Evolutionary conservation across 371 early-diverging fungal genomes (phyloP), one percentile per base, ranked within the genome.

Genomic region (Cokeromyces recurvatus): DNA sequence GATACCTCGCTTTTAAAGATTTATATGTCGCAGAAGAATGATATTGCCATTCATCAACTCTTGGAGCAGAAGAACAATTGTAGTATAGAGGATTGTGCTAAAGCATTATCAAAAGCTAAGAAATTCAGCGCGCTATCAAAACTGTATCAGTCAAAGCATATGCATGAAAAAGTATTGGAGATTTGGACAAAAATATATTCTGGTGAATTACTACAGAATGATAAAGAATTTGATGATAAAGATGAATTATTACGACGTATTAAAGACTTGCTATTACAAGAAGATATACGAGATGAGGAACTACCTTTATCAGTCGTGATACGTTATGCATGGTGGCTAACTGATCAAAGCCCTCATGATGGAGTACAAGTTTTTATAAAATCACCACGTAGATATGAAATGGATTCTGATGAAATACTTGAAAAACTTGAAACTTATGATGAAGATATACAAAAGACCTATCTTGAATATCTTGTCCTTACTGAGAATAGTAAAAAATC

Each of bases 111-210:
- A 1, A 55, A 64, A 14, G 51, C 59, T 41, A 65, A 81, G 74
- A 74, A 74, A 52, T 77, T 75, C 47, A 87, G 84, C 60, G 83
- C 82, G 2, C 66, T 85, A 7, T 79, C 81, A 8, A 53, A 87
- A 7, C 66, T 89, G 46, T 81, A 82, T 46, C 78, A 81, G 58
- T 55, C 68, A 11, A 74, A 73, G 14, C 69, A 68, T 29, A 56
- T 74, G 55, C 66, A 62, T 36, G 59, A 73, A 37, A 68, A 80
- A 12, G 66, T 77, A 4, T 58, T 91, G 38, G 80, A 83, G 16
- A 61, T 84, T 1, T 87, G 86, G 87, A 77, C 79, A 50, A 63
- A 68, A n/a, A n/a, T n/a, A n/a, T n/a, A n/a, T n/a, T n/a, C n/a
- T n/a, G n/a, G n/a, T n/a, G n/a, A n/a, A n/a, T n/a, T n/a, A n/a